Evolutionary conservation across 192 early-diverging fungal species (phyloP).

Genomic region (Podila epigama): DNA sequence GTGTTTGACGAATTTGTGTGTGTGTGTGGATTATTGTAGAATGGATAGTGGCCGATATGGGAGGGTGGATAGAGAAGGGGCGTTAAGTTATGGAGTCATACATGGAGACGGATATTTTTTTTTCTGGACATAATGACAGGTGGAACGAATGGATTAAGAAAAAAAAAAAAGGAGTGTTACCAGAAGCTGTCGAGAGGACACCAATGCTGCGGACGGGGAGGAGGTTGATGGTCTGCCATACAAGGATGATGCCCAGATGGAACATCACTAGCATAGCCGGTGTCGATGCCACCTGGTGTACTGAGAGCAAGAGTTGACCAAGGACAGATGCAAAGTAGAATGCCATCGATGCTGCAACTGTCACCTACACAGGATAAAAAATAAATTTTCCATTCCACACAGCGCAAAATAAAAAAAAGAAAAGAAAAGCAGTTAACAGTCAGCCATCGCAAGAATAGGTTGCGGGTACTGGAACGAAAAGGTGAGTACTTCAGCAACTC

Average conservation of each 20-base stretch:
- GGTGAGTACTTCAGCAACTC: too few relatives aligned
- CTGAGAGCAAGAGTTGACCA: slow-evolving; percentile 17
- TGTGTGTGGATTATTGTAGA: neutral
- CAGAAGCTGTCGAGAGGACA: slow-evolving; percentile 16
- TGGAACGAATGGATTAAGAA: neutral
- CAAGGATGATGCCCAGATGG: slow-evolving; percentile 23
- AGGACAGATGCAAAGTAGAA: slow-evolving; percentile 36
- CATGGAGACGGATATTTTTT: too few relatives aligned
- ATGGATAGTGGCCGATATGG: too few relatives aligned
- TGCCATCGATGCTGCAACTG: slow-evolving; percentile 26
- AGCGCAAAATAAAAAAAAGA: neutral
- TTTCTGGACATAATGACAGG: neutral
- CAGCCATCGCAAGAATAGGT: too few relatives aligned
- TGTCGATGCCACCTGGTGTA: slow-evolving; percentile 8
- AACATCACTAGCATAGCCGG: slow-evolving; percentile 34
- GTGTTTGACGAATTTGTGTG: neutral
- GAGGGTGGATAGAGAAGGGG: too few relatives aligned
- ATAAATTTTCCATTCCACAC: neutral
- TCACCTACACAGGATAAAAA: slow-evolving; percentile 9
- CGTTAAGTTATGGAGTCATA: too few relatives aligned
- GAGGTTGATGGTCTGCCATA: slow-evolving; percentile 32
- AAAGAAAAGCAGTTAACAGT: too few relatives aligned
- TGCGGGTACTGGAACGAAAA: too few relatives aligned
- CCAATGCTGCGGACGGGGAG: slow-evolving; percentile 17
- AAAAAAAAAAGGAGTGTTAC: slow-evolving; percentile 2